Evolutionary conservation across 1,284 basidiomycete species (phyloP), one percentile per base, ranked within the genome.

Genomic region (Trichosporon asahii): DNA sequence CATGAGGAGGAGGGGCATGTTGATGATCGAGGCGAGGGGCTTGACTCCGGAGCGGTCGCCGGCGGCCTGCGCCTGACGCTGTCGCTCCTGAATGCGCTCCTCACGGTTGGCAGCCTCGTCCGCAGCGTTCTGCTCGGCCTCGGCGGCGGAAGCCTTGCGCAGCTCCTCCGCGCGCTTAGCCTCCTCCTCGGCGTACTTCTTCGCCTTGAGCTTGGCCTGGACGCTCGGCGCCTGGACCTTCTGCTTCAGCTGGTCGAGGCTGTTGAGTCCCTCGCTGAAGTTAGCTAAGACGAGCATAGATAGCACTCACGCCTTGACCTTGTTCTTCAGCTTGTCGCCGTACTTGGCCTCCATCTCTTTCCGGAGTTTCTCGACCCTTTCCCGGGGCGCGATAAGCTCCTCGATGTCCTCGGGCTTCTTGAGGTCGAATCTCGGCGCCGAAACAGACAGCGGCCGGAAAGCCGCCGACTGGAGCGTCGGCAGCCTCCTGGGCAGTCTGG

Each of bases 1-100:
- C 29, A 88, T 85, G 63, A 92, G 79, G 9, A 95, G 83, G 68
- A 89, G 88, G 18, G 88, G 84, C 14, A 95, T 81, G 81, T 95
- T 93, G 75, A 97, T 84, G 70, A 96, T 91, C 9, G 88, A 88
- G 21, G 89, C 87, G 15, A 97, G 86, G 18, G 93, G 90, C 94
- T 84, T 84, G 74, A 83, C 77, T 23, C 83, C 83, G 0, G 80
- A 69, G 60, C 80, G 74, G 74, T 83, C 82, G 12, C 76, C 78
- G 31, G 79, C 74, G 14, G 79, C 76, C 61, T 81, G 77, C 57
- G 72, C 49, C 27, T 23, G 27, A 2, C 68, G 68, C 3, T 67
- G 68, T 0, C 67, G 61, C 55, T 87, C 73, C 40, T 80, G 81
- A 11, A 61, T 61, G 18, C 57, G 57, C 76, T 83, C 86, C 57